Base-by-base conservation (phyloP, 1,284 basidiomycete genomes). In the Moniliella sp. region DNA sequence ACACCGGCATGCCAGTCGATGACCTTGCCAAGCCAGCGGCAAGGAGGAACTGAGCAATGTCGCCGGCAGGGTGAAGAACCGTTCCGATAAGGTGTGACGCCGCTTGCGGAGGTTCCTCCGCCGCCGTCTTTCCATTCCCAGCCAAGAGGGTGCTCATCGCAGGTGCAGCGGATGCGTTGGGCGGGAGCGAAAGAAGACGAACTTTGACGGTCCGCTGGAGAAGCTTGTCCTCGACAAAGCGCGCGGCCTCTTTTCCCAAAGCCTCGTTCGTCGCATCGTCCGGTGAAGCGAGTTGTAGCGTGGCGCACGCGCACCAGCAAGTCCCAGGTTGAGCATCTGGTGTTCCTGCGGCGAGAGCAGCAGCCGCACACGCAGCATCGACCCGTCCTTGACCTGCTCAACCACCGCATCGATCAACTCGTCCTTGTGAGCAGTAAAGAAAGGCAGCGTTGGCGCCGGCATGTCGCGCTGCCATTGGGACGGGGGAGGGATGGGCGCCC, bases 1-100 rank as follows among this genome's bases (percentile, higher is more conserved):
- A 94, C 78, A 18, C 86, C 88, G 9, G 84, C 84, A 61, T 97
- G 88, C 86, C 88, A 94, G 58, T 91, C 86, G 37, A 94, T 78
- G 32, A 91, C 72, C 37, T 82, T 76, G 86, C 88, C 3, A 94
- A 67, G 30, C 88, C 84, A 28, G 73, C 73, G 2, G 70, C 71
- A 12, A 84, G 73, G 28, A 97, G 67, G n/a, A 79, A 75, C 50
- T 88, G 81, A 11, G 84, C 83, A 31, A 97, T 78, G 62, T 93
- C 88, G 12, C 88, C 86, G 16, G 76, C 79, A 9, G 86, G 83
- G 55, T 94, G 88, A 17, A 82, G 65, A 68, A 81, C 79, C 39
- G 72, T 75, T 42, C 86, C 88, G 55, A 97, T 91, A 63, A 88
- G 29, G 78, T 45, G 83, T 72, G 41, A 73, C 7, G 48, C 46